Evolutionary conservation across 139 green algal species (phyloP), one percentile per base, ranked within the genome.

Genomic region (Bryopsis sp.): DNA sequence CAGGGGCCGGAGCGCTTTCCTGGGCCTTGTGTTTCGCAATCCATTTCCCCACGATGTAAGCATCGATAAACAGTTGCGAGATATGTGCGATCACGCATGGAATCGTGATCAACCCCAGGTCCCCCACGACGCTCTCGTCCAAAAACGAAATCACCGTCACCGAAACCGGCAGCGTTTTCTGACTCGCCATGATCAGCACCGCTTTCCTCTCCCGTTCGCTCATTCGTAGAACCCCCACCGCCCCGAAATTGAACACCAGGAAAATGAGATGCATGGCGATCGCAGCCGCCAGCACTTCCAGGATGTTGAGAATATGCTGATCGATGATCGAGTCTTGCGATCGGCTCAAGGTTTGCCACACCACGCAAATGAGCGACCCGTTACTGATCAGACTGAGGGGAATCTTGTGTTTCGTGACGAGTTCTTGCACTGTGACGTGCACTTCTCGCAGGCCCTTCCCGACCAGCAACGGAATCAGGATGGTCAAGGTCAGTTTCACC

Each of bases 51-150:
- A 69, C 62, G 43, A 69, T 69, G 35, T 57, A 6, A n/a, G 62
- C 62, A 57, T 69, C 62, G 37, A 69, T 69, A 19, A 69, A 69
- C 3, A 69, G 36, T 38, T 85, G 79, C 73, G 79, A 78, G 5
- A 93, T 65, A 73, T 93, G 86, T 72, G 84, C 84, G 0, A 93
- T 74, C 37, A 93, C 85, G 79, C 85, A 91, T 8, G 87, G 85
- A 59, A 93, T 85, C 50, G 81, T 81, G 1, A 93, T 80, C 0
- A 93, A 76, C 29, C 85, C 86, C 26, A 78, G 50, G 39, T 85
- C 72, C 26, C 77, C 78, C 1, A 84, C 37, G 2, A 74, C 70
- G 29, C 73, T 26, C 1, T 73, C 58, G 34, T 81, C 70, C 39
- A 80, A 72, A 58, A 74, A 80, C 2, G 70, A 76, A 54, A 76